phyloP scores from a whole-genome alignment of 1,139 yeast species.

The Saccharomyces hybrid region DNA sequence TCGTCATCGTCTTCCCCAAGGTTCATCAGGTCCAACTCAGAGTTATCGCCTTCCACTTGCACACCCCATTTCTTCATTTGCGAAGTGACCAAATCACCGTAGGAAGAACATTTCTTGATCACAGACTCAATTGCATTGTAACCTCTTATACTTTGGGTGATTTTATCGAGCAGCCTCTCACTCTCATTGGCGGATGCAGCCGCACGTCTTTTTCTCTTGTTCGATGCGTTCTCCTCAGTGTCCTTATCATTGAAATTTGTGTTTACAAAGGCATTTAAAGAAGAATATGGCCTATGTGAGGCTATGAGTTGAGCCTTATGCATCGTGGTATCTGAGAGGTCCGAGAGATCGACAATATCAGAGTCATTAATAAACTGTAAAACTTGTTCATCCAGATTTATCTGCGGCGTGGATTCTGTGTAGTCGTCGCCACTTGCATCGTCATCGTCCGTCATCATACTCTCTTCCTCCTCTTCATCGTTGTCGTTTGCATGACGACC shows the following conservation, averaged over 20 bases:
- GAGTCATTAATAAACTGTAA: conserved; percentile 75
- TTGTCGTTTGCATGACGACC: conserved; percentile 12
- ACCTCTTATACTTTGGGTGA: conserved; percentile 66
- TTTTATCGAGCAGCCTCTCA: conserved; percentile 64
- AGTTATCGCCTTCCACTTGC: conserved; percentile 46
- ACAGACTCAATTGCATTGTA: conserved; percentile 91
- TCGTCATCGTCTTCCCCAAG: conserved; percentile 31
- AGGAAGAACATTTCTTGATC: conserved; percentile 72
- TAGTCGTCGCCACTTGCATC: conserved; percentile 33
- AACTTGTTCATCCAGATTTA: conserved; percentile 58
- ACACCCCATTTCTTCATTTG: conserved; percentile 89
- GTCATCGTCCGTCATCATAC: conserved; percentile 24
- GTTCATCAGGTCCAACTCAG: conserved; percentile 31
- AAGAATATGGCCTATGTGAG: conserved; percentile 63
- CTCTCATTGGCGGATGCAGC: conserved; percentile 56
- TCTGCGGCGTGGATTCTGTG: conserved; percentile 35
- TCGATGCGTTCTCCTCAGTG: conserved; percentile 16
- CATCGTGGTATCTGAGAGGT: conserved; percentile 65
- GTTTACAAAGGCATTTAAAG: conserved; percentile 40
- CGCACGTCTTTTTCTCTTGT: conserved; percentile 31
- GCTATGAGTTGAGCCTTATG: conserved; percentile 59
- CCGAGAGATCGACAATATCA: conserved; percentile 65
- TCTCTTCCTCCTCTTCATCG: conserved; percentile 31
- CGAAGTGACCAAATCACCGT: conserved; percentile 60
- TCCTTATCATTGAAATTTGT: conserved; percentile 41